These are phyloP conservation scores for Eimeria necatrix DNA, from an alignment of 169 alveolate genomes.

Conservation along the genomic window DNA sequence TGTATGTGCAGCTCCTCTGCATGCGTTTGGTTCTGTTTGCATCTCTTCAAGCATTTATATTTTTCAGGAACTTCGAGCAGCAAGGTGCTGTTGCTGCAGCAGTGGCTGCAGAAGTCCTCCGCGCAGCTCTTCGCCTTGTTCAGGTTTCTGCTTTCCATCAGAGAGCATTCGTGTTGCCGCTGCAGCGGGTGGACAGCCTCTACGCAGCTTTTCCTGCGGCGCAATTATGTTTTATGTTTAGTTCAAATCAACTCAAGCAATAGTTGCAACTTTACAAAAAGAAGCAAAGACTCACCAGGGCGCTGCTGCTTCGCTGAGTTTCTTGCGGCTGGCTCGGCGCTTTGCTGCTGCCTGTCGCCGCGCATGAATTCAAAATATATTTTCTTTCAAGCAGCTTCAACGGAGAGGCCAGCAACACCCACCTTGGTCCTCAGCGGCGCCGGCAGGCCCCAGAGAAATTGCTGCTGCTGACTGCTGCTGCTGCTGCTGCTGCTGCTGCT, in stretches of 20 bases:
- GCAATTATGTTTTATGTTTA: too few species aligned
- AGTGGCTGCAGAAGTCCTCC: conserved; percentile 32
- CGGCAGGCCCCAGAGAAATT: too few species aligned
- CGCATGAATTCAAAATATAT: too few species aligned
- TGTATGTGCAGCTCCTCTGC: conserved; percentile 7
- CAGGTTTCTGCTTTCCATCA: not conserved
- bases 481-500: not conserved
- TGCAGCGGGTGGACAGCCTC: conserved; percentile 53
- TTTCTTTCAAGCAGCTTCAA: not conserved
- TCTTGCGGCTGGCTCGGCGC: not conserved
- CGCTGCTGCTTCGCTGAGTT: not conserved
- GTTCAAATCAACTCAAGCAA: too few species aligned
- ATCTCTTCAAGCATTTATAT: not conserved
- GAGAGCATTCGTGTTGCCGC: conserved; percentile 4
- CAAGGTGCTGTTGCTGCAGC: conserved; percentile 38
- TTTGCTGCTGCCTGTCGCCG: not conserved
- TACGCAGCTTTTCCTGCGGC: conserved; percentile 17
- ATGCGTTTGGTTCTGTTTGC: not conserved
- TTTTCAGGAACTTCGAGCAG: not conserved
- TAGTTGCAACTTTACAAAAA: not conserved
- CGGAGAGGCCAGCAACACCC: not conserved
- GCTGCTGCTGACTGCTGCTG: not conserved
- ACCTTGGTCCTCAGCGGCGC: not conserved
- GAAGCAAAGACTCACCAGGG: not conserved
- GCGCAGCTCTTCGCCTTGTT: not conserved